Conservation (phyloP, 78 protist genomes). For the Anaeramoeba flamelloides region DNA sequence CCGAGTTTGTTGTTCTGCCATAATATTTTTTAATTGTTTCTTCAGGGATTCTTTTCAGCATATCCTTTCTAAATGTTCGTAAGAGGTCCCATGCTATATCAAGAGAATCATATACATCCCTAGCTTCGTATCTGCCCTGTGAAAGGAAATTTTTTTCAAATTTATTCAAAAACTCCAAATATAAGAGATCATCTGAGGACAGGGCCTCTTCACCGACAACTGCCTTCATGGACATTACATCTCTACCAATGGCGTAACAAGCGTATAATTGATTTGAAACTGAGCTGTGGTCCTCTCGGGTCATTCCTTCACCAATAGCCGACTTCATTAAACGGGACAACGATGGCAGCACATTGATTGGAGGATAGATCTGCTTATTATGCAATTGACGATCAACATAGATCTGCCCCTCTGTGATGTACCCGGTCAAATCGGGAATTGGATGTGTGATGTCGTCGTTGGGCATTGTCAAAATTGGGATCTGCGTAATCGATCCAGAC, state of each 20-base stretch:
- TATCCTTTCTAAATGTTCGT: slow-evolving; percentile 81
- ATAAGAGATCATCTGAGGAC: slow-evolving; percentile 74
- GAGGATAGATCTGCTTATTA: slow-evolving; percentile 89
- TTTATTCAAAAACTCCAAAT: slow-evolving; percentile 86
- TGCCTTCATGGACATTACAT: slow-evolving; percentile 96
- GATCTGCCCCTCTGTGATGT: slow-evolving; percentile 99
- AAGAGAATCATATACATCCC: slow-evolving; percentile 75
- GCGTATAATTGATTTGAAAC: slow-evolving; percentile 98
- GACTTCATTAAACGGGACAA: slow-evolving; percentile 97
- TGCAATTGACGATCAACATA: slow-evolving; percentile 91
- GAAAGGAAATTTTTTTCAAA: slow-evolving; percentile 83
- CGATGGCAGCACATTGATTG: slow-evolving; percentile 97
- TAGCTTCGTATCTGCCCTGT: too few species aligned
- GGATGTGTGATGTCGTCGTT: slow-evolving; percentile 94
- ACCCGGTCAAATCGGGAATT: slow-evolving; percentile 98
- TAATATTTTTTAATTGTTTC: slow-evolving; percentile 46
- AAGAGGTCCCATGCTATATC: slow-evolving; percentile 94
- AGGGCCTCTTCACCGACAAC: slow-evolving; percentile 99
- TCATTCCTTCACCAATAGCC: slow-evolving; percentile 89
- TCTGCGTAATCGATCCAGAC: slow-evolving; percentile 96
- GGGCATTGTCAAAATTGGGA: slow-evolving; percentile 97
- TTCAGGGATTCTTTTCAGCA: slow-evolving; percentile 66
- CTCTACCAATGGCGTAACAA: slow-evolving; percentile 95
- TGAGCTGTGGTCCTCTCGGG: slow-evolving; percentile 85
- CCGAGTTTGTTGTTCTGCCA: too few species aligned